Evolutionary conservation across 1,284 basidiomycete genomes (phyloP), one percentile per base, ranked within the genome.

Genomic region (Serendipita sp.): DNA sequence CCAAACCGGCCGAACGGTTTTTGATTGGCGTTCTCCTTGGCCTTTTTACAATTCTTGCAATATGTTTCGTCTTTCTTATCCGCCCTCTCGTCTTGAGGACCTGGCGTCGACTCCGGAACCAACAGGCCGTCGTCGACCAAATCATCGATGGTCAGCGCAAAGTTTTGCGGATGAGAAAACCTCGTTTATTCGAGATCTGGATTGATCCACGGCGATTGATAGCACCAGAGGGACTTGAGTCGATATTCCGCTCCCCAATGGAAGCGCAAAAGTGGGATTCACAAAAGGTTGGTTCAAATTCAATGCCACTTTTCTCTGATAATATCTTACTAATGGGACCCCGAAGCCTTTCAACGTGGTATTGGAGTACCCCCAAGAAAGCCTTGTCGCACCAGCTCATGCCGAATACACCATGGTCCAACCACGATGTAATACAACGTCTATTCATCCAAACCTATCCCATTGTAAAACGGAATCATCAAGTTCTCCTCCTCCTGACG

Each of bases 1-100:
- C 26, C 29, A 58, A 58, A 58, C 53, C 53, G 4, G 53, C 53
- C 1, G 53, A 58, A n/a, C 17, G 53, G 10, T 58, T 58, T 34
- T 29, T 58, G 15, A 58, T 58, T 10, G 53, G 53, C 53, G 53
- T 58, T n/a, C 34, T 58, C 10, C 26, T 58, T 17, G 53, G 29
- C 17, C 53, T 58, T n/a, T 58, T 58, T 58, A 34, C 34, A 22
- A 58, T 58, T 34, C 32, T 58, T n/a, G 17, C 22, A 22, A 30
- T 58, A 10, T 58, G 53, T n/a, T 10, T n/a, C 29, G 12, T 58
- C 32, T 58, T 58, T 58, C 53, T 58, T 35, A 34, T 58, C n/a
- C 17, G 53, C 17, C 53, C 29, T n/a, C 8, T 58, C 29, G 53
- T 58, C n/a, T 35, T 58, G 34, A 32, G 34, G 10, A 34, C 8